These are phyloP conservation scores for Colletotrichum lini DNA, from an alignment of 2,329 filamentous ascomycete species.

Conservation along the genomic window DNA sequence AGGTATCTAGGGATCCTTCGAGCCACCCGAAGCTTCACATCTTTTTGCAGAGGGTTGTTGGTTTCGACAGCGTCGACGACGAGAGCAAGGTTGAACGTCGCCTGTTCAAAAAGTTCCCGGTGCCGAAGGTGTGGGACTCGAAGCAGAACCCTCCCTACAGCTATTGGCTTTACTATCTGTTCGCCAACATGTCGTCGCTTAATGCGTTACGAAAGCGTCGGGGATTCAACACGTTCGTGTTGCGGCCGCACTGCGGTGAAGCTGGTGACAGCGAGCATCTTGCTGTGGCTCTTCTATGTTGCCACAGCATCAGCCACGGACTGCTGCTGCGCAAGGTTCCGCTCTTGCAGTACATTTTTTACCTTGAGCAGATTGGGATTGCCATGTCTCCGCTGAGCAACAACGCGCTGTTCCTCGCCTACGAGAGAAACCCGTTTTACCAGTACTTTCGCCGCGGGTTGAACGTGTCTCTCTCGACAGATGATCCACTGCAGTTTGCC, in stretches of 20 bases:
- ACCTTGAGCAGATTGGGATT: conserved; percentile 97
- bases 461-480: conserved; percentile 96
- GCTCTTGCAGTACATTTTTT: conserved; percentile 95
- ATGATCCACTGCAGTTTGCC: conserved; percentile 97
- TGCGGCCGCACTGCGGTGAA: conserved; percentile 96
- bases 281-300: conserved; percentile 90
- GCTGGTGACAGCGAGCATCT: conserved; percentile 97
- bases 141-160: conserved; percentile 98
- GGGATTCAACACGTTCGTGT: conserved; percentile 94
- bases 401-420: conserved; percentile 95
- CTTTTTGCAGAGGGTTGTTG: conserved; percentile 94
- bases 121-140: conserved; percentile 89
- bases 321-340: conserved; percentile 94
- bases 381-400: conserved; percentile 99
- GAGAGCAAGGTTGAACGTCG: conserved; percentile 97
- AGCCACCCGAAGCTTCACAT: conserved; percentile 94
- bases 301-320: conserved; percentile 97
- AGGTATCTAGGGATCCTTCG: conserved; percentile 89
- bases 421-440: conserved; percentile 96
- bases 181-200: conserved; percentile 92
- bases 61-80: conserved; percentile 97
- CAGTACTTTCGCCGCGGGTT: conserved; percentile 95
- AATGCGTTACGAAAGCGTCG: conserved; percentile 92
- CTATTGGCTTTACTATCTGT: conserved; percentile 99
- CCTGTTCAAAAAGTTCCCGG: conserved; percentile 95